Conservation (phyloP, 768 basidiomycete genomes). For the Boletus rubroflammeus region DNA sequence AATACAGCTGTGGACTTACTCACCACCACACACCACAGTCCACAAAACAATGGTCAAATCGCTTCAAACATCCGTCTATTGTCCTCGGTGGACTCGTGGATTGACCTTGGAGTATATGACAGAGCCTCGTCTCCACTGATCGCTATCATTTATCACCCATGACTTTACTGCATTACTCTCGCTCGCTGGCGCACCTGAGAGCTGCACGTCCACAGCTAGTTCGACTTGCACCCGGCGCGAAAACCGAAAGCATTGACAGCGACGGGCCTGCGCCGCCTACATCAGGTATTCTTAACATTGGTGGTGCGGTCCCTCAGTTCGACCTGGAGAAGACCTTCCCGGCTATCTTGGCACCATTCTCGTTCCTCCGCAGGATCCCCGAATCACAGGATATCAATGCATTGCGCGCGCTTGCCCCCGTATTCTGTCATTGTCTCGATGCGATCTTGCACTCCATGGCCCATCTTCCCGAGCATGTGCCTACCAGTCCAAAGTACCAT, state of each 20-base stretch:
- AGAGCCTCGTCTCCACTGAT: too few species aligned
- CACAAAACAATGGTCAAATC: background rate
- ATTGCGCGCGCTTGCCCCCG: conserved; percentile 25
- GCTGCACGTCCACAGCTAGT: background rate
- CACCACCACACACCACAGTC: background rate
- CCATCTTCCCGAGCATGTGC: conserved; percentile 21
- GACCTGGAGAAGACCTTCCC: conserved; percentile 36
- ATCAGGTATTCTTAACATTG: conserved; percentile 8
- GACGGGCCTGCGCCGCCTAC: conserved; percentile 26
- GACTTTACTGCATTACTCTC: conserved; percentile 6
- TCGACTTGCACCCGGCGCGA: conserved; percentile 1
- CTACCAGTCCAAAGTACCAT: conserved; percentile 19
- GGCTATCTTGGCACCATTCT: conserved; percentile 31
- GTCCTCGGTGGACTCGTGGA: conserved; percentile 16
- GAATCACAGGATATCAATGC: conserved; percentile 26
- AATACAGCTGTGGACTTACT: background rate
- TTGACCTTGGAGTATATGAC: background rate
- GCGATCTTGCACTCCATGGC: conserved; percentile 28
- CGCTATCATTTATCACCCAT: conserved; percentile 1
- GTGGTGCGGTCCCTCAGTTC: conserved; percentile 17
- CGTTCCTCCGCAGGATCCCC: conserved; percentile 25
- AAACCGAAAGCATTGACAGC: conserved; percentile 24
- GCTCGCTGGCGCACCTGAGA: conserved; percentile 11
- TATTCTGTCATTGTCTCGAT: conserved; percentile 24
- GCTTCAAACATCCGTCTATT: conserved; percentile 7